phyloP scores from a whole-genome alignment of 352 stramenopile genomes.

The Globisporangium barbulae region DNA sequence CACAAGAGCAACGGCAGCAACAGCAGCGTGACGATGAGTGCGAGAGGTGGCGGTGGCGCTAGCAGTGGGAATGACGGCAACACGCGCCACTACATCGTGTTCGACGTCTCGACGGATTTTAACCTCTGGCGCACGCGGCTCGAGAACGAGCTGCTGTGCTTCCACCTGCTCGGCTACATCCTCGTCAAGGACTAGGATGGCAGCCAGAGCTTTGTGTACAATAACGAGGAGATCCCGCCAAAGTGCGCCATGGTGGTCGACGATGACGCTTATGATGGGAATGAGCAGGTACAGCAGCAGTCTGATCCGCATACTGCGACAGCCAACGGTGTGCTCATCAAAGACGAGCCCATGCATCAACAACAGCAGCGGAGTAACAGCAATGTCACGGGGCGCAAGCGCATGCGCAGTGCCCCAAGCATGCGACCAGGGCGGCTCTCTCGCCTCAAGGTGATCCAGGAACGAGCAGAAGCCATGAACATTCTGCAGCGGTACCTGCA shows the following conservation, averaged over 20 bases:
- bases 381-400: constrained; percentile 5
- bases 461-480: constrained; percentile 44
- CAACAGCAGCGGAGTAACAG: not conserved
- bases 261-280: constrained; percentile 9
- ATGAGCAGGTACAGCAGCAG: not conserved
- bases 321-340: constrained; percentile 10
- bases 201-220: constrained; percentile 40
- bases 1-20: not conserved
- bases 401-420: not conserved
- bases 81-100: constrained; percentile 23
- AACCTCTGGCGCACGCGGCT: constrained; percentile 39
- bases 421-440: constrained; percentile 21
- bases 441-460: constrained; percentile 34
- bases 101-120: constrained; percentile 46
- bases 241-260: constrained; percentile 22
- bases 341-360: constrained; percentile 12
- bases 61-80: constrained; percentile 12
- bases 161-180: constrained; percentile 48
- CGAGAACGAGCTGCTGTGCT: constrained; percentile 51
- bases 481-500: constrained; percentile 47
- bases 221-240: constrained; percentile 38
- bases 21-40: not conserved
- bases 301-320: not conserved
- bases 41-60: constrained; percentile 17
- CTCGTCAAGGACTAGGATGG: constrained; percentile 41